Base-by-base conservation (phyloP, 2,329 filamentous ascomycete species). In the Colletotrichum echinochloae region DNA sequence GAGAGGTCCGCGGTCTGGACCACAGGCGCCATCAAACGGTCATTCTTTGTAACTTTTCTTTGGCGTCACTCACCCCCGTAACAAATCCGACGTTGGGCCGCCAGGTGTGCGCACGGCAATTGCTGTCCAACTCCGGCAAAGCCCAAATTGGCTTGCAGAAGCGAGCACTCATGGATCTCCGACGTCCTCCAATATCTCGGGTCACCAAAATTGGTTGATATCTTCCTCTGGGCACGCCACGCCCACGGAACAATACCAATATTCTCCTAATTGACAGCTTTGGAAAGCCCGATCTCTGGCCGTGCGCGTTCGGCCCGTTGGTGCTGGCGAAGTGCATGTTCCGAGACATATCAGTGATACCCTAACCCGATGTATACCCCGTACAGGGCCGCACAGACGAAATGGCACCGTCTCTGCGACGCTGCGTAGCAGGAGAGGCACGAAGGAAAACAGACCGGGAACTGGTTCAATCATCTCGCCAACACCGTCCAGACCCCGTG, bases 131-230 rank as follows among this genome's bases (percentile, higher is more conserved):
- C 44, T 46, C n/a, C n/a, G 59, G 49, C 39, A 30, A 30, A 39
- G 37, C 16, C n/a, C 30, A 39, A 9, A 41, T 1, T 44, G 64
- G 23, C 64, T 62, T 55, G 39, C 49, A 48, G 65, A 44, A 28
- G 35, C 60, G 59, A 46, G 37, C 61, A 49, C 28, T 55, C 30
- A 28, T 66, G 65, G 65, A 63, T 63, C 26, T 62, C 49, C 41
- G 59, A 66, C 33, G 30, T 49, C 39, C 49, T 49, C 12, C 30
- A 49, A 20, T 46, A 66, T 55, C 48, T 39, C 35, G 16, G 14
- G n/a, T 18, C 52, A 37, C n/a, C 49, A 46, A 46, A 46, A 23
- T 18, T 44, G 14, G 26, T n/a, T 20, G 39, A 23, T 18, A 12
- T 49, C 49, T 30, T 37, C 18, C 37, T 54, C 20, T 35, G 37